These are phyloP conservation scores for Acanthamoeba castellanii DNA, from an alignment of 208 protist species.

Conservation along the genomic window DNA sequence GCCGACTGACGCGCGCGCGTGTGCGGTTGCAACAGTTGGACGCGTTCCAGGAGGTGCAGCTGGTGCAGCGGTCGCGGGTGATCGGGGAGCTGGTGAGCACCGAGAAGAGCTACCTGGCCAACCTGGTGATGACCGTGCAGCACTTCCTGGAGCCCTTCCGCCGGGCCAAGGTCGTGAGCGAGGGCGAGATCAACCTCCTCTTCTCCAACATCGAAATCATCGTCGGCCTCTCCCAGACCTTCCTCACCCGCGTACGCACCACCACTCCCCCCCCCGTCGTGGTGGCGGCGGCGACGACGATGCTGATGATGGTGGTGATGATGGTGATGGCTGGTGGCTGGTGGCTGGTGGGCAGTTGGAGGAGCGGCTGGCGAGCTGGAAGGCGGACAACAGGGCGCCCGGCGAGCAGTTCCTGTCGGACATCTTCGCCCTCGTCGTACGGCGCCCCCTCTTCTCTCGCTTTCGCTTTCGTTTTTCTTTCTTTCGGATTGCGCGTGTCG, in stretches of 20 bases:
- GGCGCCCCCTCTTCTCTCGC: neutral
- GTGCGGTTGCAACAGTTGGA: neutral
- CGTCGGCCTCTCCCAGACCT: conserved; percentile 50
- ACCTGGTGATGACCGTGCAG: conserved; percentile 27
- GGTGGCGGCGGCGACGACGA: too few relatives aligned
- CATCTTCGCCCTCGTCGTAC: conserved; percentile 35
- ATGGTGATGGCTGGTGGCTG: too few relatives aligned
- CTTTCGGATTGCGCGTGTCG: neutral
- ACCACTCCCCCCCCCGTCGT: neutral
- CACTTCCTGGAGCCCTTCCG: conserved; percentile 59
- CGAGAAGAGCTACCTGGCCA: conserved; percentile 57
- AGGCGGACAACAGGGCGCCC: conserved; percentile 28
- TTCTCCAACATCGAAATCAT: conserved; percentile 75
- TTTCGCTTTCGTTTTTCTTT: neutral
- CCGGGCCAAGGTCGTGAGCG: conserved; percentile 48
- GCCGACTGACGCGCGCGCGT: too few relatives aligned
- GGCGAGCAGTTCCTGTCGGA: conserved; percentile 58
- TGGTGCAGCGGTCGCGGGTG: conserved; percentile 37
- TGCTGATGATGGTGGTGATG: too few relatives aligned
- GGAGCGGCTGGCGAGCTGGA: conserved; percentile 34
- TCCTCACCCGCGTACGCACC: conserved; percentile 61
- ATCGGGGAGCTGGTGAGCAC: conserved; percentile 66
- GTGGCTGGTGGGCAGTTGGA: neutral
- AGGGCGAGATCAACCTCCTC: conserved; percentile 50
- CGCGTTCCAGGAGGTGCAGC: conserved; percentile 46